Base-by-base conservation (phyloP, 768 basidiomycete genomes). In the Lactarius psammicola region DNA sequence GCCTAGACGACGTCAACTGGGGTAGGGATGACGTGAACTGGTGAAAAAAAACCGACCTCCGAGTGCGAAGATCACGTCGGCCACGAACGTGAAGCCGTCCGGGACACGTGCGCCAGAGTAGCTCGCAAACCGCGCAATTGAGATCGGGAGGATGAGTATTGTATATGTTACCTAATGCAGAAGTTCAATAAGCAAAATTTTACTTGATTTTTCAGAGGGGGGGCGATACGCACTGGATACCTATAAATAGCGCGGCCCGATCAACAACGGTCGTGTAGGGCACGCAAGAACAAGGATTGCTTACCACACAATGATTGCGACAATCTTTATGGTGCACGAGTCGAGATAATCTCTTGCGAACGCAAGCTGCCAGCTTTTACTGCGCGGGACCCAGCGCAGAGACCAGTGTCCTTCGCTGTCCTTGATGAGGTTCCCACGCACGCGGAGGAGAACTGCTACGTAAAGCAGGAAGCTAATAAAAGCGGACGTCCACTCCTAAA, bases 401-500 rank as follows among this genome's bases (percentile, higher is more conserved):
- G 58, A 66, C 75, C 76, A 76, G 20, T 58, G 62, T 11, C 75
- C 73, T 15, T 66, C 63, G 42, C 65, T 68, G 7, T 68, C 70
- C n/a, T 60, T 66, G 20, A 73, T 59, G 11, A 79, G 67, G 63
- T 79, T 79, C 2, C 78, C 78, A 23, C 78, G 77, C 10, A 79
- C 75, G 26, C 78, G 76, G 44, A 79, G 75, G 31, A 77, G 67
- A 55, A 78, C 72, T 34, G 68, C 65, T 17, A 71, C 70, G 69
- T 79, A 78, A n/a, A 78, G 68, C 7, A 76, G 1, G 64, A 75
- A 73, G 34, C 75, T 76, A 4, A 77, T n/a, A 1, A 67, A 60
- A 0, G 78, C 76, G 18, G 78, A 77, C 20, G 72, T 8, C 70
- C 75, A 79, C 58, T 78, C 77, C 77, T 78, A 59, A 33, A 26